A percentile compares a stretch with the other conserved stretches of the same genome.
Conservation (phyloP, 441 rosid genomes). For the California macrophylla region DNA sequence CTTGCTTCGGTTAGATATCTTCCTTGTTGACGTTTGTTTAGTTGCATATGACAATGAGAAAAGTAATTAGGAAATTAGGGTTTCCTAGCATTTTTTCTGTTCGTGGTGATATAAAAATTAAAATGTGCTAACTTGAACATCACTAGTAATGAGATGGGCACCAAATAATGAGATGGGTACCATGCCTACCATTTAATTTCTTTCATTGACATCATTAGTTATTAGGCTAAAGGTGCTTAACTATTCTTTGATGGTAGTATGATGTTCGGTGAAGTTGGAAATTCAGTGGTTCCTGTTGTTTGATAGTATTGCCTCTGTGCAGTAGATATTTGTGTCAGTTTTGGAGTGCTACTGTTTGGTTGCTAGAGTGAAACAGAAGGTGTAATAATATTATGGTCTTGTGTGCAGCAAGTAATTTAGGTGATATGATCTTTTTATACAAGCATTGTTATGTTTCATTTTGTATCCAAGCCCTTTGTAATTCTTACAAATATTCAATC, state of each 20-base stretch:
- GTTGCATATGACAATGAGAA: not conserved
- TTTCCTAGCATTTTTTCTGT: not conserved
- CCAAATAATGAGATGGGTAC: too few species aligned
- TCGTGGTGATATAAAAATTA: too few species aligned
- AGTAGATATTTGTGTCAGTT: not conserved
- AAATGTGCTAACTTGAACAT: not conserved
- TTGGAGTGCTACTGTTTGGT: not conserved
- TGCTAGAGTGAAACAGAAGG: not conserved
- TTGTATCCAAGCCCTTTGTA: not conserved
- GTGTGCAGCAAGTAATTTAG: not conserved
- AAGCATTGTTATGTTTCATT: not conserved
- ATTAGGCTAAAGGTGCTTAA: too few species aligned
- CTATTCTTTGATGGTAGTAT: not conserved
- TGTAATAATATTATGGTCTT: not conserved
- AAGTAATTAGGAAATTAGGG: not conserved
- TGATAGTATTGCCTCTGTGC: not conserved
- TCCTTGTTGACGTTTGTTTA: not conserved
- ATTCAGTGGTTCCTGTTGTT: not conserved
- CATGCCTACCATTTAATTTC: not conserved
- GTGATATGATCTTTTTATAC: not conserved
- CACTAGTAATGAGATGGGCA: too few species aligned
- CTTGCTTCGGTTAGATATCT: not conserved
- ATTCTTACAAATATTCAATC: not conserved
- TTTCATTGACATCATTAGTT: not conserved
- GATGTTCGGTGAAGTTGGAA: not conserved